Conservation (phyloP, 2,329 filamentous ascomycete genomes). For the Aspergillus sp. region DNA sequence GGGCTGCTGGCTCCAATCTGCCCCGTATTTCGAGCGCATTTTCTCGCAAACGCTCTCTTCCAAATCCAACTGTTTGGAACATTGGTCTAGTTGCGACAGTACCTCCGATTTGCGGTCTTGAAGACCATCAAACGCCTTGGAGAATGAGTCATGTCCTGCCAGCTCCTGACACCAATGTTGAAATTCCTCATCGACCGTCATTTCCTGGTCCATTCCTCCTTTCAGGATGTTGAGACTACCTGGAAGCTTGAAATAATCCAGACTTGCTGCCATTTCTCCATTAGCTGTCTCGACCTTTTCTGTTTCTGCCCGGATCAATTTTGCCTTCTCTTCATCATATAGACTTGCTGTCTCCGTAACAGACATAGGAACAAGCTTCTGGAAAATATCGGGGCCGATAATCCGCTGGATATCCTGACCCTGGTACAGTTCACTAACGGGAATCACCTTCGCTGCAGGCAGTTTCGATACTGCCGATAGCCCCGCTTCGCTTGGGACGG, state of each 20-base stretch:
- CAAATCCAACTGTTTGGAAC: constrained; percentile 87
- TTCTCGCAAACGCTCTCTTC: constrained; percentile 98
- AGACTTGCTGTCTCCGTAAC: constrained; percentile 96
- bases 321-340: constrained; percentile 98
- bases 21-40: constrained; percentile 96
- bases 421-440: constrained; percentile 93
- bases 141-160: constrained; percentile 78
- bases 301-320: constrained; percentile 87
- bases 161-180: constrained; percentile 92
- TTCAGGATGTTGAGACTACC: constrained; percentile 88
- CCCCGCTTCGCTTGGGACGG: constrained; percentile 80
- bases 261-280: constrained; percentile 89
- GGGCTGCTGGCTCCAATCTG: constrained; percentile 95
- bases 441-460: constrained; percentile 93
- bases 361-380: constrained; percentile 92
- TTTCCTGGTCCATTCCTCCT: constrained; percentile 86
- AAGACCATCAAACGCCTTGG: constrained; percentile 74
- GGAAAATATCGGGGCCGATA: constrained; percentile 94
- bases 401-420: constrained; percentile 97
- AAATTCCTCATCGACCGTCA: constrained; percentile 87
- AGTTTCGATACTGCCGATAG: constrained; percentile 82
- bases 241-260: constrained; percentile 90
- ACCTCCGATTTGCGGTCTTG: constrained; percentile 76
- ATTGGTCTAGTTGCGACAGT: constrained; percentile 69
- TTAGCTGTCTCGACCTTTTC: constrained; percentile 92